A percentile compares a stretch with the other conserved stretches of the same genome.
These are phyloP conservation scores for Elsinoe arachidis DNA, from an alignment of 2,329 filamentous ascomycete genomes.

Conservation along the genomic window DNA sequence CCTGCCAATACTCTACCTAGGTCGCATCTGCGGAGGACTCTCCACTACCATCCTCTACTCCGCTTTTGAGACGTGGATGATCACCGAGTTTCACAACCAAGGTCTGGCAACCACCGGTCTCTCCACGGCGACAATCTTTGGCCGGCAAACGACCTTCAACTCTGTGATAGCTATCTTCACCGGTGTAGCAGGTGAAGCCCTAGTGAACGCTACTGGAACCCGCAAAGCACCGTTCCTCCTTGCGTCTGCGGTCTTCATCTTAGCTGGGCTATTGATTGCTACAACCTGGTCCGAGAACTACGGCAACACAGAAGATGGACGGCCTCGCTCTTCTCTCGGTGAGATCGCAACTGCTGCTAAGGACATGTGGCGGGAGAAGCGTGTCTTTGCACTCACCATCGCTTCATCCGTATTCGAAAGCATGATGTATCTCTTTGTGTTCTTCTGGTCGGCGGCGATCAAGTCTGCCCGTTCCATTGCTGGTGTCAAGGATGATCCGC, in stretches of 20 bases:
- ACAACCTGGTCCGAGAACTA: slow-evolving; percentile 37
- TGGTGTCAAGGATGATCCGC: slow-evolving; percentile 18
- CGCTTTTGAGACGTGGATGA: slow-evolving; percentile 55
- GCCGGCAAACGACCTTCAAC: slow-evolving; percentile 45
- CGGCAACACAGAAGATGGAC: slow-evolving; percentile 19
- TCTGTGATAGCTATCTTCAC: slow-evolving; percentile 48
- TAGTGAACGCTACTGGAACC: slow-evolving; percentile 41
- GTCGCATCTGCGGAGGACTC: slow-evolving; percentile 47
- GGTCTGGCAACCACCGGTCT: slow-evolving; percentile 36
- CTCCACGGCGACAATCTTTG: slow-evolving; percentile 45
- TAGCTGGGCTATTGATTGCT: slow-evolving; percentile 40
- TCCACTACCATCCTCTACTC: slow-evolving; percentile 50
- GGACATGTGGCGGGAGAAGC: slow-evolving; percentile 29
- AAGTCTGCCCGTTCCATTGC: slow-evolving; percentile 17
- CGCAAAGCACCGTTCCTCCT: slow-evolving; percentile 46
- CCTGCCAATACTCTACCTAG: slow-evolving; percentile 41
- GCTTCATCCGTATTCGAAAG: slow-evolving; percentile 53
- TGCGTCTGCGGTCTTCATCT: slow-evolving; percentile 35
- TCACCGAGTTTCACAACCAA: slow-evolving; percentile 47
- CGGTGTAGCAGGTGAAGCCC: slow-evolving; percentile 44
- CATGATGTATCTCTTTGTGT: slow-evolving; percentile 55
- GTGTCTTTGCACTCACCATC: slow-evolving; percentile 44
- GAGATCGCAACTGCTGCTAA: neutral
- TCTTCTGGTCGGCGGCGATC: slow-evolving; percentile 53
- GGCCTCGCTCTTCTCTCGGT: neutral